Evolutionary conservation across 2,329 filamentous ascomycete species (phyloP).

Genomic region (Delphinella strobiligena): DNA sequence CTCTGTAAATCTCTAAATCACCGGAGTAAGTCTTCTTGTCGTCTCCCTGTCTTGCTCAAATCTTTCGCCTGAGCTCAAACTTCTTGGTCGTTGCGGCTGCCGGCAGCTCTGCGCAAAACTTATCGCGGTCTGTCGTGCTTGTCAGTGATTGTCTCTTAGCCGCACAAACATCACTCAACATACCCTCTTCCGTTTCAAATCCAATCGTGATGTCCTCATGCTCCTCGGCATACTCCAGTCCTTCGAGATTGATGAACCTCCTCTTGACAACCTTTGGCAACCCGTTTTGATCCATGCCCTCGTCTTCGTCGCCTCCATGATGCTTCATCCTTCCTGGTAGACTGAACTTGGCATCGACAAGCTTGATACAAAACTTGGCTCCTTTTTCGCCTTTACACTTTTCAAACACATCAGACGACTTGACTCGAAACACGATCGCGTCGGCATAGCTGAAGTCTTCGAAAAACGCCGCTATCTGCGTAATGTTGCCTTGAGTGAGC

Average conservation of each 20-base stretch:
- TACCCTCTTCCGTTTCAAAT: slow-evolving; percentile 59
- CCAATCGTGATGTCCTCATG: slow-evolving; percentile 81
- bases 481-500: slow-evolving; percentile 57
- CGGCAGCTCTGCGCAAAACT: slow-evolving; percentile 33
- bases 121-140: slow-evolving; percentile 28
- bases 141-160: slow-evolving; percentile 15
- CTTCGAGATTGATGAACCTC: slow-evolving; percentile 72
- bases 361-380: slow-evolving; percentile 53
- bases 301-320: slow-evolving; percentile 39
- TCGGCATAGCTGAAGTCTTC: slow-evolving; percentile 77
- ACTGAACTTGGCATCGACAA: slow-evolving; percentile 85
- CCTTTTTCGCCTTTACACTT: slow-evolving; percentile 29
- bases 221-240: slow-evolving; percentile 80
- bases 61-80: slow-evolving; percentile 6
- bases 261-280: slow-evolving; percentile 45
- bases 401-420: slow-evolving; percentile 75
- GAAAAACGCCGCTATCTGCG: slow-evolving; percentile 77
- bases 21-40: too few relatives aligned
- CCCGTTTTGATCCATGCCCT: slow-evolving; percentile 36
- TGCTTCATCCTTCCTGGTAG: slow-evolving; percentile 49
- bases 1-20: too few relatives aligned
- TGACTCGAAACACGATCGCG: slow-evolving; percentile 80
- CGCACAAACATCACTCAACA: slow-evolving; percentile 7
- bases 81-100: slow-evolving; percentile 23
- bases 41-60: too few relatives aligned